Evolutionary conservation across 805 yeast species (phyloP).

Genomic region (Candida chilensis): DNA sequence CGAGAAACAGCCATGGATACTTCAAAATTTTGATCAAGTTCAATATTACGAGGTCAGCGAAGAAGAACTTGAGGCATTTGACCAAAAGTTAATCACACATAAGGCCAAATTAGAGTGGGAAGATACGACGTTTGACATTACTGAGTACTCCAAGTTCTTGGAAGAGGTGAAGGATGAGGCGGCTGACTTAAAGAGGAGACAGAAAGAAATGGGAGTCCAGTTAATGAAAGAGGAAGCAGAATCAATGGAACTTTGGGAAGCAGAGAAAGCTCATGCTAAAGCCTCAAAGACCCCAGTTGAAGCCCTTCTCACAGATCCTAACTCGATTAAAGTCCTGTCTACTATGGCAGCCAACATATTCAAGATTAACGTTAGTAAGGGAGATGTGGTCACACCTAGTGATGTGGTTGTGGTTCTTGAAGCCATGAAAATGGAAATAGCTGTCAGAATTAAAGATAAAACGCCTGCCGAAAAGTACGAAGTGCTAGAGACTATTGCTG

Average conservation of each 20-base stretch:
- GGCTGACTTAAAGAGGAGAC: conserved; percentile 5
- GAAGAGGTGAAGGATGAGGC: conserved; percentile 14
- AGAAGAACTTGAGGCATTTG: conserved; percentile 12
- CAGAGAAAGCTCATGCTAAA: conserved; percentile 11
- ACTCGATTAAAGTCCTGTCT: conserved; percentile 10
- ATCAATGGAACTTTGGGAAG: conserved; percentile 9
- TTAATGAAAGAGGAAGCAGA: conserved; percentile 9
- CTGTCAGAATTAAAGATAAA: conserved; percentile 11
- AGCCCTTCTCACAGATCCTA: conserved; percentile 11
- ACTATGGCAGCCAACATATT: conserved; percentile 22
- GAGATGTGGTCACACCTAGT: conserved; percentile 8
- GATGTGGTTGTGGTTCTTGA: conserved; percentile 16
- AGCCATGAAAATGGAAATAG: conserved; percentile 26
- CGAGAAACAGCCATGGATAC: conserved; percentile 17
- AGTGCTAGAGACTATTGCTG: conserved; percentile 13
- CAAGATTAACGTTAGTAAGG: conserved; percentile 13
- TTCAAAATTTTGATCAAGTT: conserved; percentile 19
- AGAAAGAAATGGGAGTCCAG: conserved; percentile 6
- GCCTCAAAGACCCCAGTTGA: conserved; percentile 6
- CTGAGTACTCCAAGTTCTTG: conserved; percentile 15
- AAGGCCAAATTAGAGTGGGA: conserved; percentile 14
- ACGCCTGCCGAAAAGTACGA: conserved; percentile 7
- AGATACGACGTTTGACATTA: conserved; percentile 18
- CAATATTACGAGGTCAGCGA: conserved; percentile 24
- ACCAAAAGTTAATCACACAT: conserved; percentile 17